Percentiles rank a stretch among this genome's conserved stretches.
These are phyloP conservation scores for Vachellia pachyceras DNA, from an alignment of 306 rosid species.

Conservation along the genomic window DNA sequence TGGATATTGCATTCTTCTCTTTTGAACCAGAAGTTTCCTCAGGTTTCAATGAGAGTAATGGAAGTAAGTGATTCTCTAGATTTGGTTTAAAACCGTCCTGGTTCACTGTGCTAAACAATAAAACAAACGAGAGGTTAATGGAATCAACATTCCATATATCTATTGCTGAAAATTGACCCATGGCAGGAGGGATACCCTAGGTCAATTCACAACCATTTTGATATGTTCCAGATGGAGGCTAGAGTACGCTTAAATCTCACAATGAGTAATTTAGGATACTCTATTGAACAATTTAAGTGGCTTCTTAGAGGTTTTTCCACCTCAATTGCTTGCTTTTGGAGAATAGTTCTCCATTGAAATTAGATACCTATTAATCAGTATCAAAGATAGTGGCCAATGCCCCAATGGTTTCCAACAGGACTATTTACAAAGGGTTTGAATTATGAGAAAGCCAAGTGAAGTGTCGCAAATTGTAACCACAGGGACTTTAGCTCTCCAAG, in stretches of 20 bases:
- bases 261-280: not conserved
- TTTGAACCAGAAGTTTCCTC: constrained; percentile 72
- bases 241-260: not conserved
- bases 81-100: constrained; percentile 96
- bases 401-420: not conserved
- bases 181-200: no score
- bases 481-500: not conserved
- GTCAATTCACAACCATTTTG: not conserved
- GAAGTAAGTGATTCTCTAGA: constrained; percentile 88
- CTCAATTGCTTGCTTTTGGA: not conserved
- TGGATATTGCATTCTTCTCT: constrained; percentile 60
- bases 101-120: constrained; percentile 84
- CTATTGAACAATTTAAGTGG: not conserved
- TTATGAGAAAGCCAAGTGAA: not conserved
- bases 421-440: not conserved
- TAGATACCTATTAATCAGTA: not conserved
- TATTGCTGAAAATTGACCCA: no score
- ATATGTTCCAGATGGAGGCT: not conserved
- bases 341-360: not conserved
- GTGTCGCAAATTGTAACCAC: not conserved
- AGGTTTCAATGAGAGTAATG: constrained; percentile 73
- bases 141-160: constrained; percentile 35
- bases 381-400: not conserved
- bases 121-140: constrained; percentile 36
- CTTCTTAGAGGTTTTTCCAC: not conserved